Evolutionary conservation across 2,329 filamentous ascomycete genomes (phyloP).

Genomic region (Fusarium dimerum): DNA sequence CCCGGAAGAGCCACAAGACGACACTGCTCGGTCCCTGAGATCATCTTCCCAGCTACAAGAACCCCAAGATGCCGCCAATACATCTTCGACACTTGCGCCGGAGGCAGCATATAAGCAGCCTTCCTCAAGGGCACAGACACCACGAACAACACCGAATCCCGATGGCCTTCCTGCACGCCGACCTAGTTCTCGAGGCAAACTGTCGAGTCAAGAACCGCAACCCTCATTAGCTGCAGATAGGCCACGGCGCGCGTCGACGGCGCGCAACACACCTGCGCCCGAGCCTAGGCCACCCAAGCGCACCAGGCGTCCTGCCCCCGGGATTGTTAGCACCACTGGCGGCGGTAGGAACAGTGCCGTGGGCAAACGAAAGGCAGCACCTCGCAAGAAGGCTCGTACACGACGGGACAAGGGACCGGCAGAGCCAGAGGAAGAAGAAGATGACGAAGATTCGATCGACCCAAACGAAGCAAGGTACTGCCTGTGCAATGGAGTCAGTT

Average conservation of each 20-base stretch:
- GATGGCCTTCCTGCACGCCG: constrained; percentile 43
- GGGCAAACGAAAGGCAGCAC: constrained; percentile 69
- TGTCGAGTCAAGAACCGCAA: constrained; percentile 52
- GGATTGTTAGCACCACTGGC: constrained; percentile 65
- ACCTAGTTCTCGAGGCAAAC: constrained; percentile 55
- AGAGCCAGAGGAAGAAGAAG: constrained; percentile 58
- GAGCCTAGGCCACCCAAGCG: constrained; percentile 55
- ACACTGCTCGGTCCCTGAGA: constrained; percentile 1
- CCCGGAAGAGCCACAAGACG: constrained; percentile 7
- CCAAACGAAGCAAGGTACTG: constrained; percentile 78
- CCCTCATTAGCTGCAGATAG: constrained; percentile 53
- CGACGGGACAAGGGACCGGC: constrained; percentile 49
- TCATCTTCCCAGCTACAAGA: constrained; percentile 25
- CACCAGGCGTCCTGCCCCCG: constrained; percentile 70
- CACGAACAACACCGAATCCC: constrained; percentile 33
- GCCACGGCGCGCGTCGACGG: constrained; percentile 57
- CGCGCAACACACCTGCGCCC: constrained; percentile 58
- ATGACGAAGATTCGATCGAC: constrained; percentile 71
- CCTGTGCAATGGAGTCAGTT: constrained; percentile 76
- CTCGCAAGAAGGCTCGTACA: constrained; percentile 61
- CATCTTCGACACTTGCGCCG: constrained; percentile 5
- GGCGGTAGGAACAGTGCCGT: constrained; percentile 66
- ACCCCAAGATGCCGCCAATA: constrained; percentile 8
- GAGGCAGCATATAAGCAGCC: constrained; percentile 32
- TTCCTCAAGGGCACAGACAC: constrained; percentile 37